phyloP scores from a whole-genome alignment of 2,329 filamentous ascomycete genomes.

The Trichoderma lentiforme region DNA sequence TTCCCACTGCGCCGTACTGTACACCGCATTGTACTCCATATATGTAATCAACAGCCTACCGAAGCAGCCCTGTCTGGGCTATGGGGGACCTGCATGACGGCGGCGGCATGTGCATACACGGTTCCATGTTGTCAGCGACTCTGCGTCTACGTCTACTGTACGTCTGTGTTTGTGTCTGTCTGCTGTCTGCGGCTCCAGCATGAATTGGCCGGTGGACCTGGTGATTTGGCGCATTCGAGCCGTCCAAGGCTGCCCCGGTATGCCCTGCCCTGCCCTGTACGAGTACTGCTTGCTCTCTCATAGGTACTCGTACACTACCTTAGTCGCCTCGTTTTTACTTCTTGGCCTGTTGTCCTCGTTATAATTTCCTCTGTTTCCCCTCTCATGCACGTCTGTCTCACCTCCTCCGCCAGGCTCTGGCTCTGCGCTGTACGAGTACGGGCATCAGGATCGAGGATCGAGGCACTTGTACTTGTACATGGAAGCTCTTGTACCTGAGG shows the following conservation, averaged over 20 bases:
- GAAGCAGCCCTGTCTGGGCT: neutral
- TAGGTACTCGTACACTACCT: neutral
- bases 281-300: neutral
- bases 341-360: neutral
- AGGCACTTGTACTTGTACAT: neutral
- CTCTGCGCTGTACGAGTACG: neutral
- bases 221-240: neutral
- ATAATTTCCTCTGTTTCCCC: neutral
- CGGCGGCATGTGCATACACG: neutral
- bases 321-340: neutral
- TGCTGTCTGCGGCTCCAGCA: neutral
- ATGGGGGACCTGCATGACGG: slow-evolving; percentile 17
- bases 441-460: neutral
- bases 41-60: neutral
- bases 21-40: neutral
- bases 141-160: neutral
- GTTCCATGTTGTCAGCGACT: neutral
- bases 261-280: neutral
- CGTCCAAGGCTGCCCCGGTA: neutral
- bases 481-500: neutral
- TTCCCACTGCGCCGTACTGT: neutral
- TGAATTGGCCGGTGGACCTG: neutral
- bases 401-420: neutral
- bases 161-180: neutral
- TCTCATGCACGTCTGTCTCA: neutral